Percentiles rank a stretch among this genome's conserved stretches.
Conservation (phyloP, 2,329 filamentous ascomycete genomes). For the Ceratocystis ficicola region DNA sequence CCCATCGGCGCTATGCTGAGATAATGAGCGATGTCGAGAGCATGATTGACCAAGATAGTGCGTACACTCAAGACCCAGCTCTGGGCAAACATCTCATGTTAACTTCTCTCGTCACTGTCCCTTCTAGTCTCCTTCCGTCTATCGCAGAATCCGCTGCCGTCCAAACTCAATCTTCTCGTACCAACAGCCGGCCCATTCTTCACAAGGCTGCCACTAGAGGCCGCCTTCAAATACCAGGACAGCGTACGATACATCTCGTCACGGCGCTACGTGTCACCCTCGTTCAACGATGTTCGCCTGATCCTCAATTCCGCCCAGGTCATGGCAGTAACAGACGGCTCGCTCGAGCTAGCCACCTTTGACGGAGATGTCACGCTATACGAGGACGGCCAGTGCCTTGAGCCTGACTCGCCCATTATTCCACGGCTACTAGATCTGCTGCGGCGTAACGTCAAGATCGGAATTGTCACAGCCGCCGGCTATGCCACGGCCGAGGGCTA, state of each 20-base stretch:
- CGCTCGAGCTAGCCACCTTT: constrained; percentile 80
- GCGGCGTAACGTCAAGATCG: constrained; percentile 65
- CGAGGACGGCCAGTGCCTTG: constrained; percentile 71
- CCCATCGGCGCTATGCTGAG: constrained; percentile 81
- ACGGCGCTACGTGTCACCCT: constrained; percentile 83
- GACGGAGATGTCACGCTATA: constrained; percentile 97
- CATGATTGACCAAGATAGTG: constrained; percentile 86
- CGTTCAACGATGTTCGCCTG: constrained; percentile 90
- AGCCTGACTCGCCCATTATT: constrained; percentile 65
- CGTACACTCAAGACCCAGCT: constrained; percentile 23
- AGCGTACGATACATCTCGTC: constrained; percentile 74
- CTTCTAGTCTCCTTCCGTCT: constrained; percentile 57
- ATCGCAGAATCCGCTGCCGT: constrained; percentile 53
- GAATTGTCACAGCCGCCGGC: constrained; percentile 87
- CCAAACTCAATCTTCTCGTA: constrained; percentile 84
- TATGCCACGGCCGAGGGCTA: constrained; percentile 83
- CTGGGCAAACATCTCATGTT: background rate
- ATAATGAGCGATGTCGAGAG: constrained; percentile 89
- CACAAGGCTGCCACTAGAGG: constrained; percentile 72
- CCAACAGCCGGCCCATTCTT: constrained; percentile 90
- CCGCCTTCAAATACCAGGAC: constrained; percentile 88
- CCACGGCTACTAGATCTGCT: constrained; percentile 56
- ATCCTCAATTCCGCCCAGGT: constrained; percentile 91
- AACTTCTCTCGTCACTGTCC: constrained; percentile 3
- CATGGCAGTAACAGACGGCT: constrained; percentile 72